phyloP scores from a whole-genome alignment of 1,284 basidiomycete genomes.

The Apiotrichum mycotoxinovorans region DNA sequence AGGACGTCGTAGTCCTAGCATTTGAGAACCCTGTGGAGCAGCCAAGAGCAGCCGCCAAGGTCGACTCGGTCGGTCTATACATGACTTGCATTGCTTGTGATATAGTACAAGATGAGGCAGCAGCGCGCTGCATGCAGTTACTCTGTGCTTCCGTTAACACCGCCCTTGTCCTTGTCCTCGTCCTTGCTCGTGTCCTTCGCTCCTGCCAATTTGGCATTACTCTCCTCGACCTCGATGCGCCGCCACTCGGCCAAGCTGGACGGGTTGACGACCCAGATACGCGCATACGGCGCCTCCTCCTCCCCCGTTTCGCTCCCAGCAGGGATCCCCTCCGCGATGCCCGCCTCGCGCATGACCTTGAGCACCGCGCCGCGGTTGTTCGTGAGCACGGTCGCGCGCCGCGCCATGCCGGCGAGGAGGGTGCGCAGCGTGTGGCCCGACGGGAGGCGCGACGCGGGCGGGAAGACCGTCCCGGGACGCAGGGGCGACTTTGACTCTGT shows the following conservation, averaged over 20 bases:
- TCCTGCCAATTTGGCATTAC: constrained; percentile 18
- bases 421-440: constrained; percentile 41
- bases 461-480: constrained; percentile 15
- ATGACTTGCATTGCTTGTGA: no score
- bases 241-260: constrained; percentile 44
- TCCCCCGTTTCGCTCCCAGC: no score
- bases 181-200: no score
- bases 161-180: no score
- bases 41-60: no score
- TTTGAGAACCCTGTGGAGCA: no score
- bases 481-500: constrained; percentile 6
- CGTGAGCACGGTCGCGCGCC: constrained; percentile 40
- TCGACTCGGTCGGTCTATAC: no score
- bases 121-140: no score
- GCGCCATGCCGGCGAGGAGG: constrained; percentile 24
- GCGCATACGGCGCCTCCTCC: constrained; percentile 10
- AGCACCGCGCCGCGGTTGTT: constrained; percentile 46
- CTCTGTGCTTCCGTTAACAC: no score
- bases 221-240: constrained; percentile 35
- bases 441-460: constrained; percentile 23
- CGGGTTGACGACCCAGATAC: constrained; percentile 45
- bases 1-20: no score
- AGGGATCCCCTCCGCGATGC: constrained; percentile 34
- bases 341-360: constrained; percentile 42
- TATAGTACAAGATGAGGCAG: no score